Evolutionary conservation across 495 filamentous ascomycete genomes (phyloP).

Genomic region (Podospora pseudocomata): DNA sequence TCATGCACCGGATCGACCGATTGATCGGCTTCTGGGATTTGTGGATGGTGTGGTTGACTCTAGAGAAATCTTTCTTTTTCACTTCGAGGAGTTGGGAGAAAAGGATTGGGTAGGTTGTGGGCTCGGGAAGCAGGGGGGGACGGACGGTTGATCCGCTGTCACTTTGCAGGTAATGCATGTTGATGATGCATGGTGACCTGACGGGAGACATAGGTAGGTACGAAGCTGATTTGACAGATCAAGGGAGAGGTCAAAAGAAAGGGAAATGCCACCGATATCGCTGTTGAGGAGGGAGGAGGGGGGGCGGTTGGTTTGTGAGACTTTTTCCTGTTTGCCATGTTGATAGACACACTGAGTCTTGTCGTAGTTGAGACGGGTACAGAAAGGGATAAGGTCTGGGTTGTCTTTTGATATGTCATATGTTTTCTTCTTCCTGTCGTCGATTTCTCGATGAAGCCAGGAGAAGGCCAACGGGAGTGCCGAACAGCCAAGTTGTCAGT

Average conservation of each 20-base stretch:
- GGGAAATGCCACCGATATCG: background rate
- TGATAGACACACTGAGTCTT: background rate
- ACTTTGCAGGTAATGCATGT: background rate
- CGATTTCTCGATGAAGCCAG: background rate
- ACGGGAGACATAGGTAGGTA: background rate
- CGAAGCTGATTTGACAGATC: background rate
- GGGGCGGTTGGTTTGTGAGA: background rate
- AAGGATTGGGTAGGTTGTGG: background rate
- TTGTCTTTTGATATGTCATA: background rate
- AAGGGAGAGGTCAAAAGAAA: background rate
- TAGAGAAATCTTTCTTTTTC: too few relatives aligned
- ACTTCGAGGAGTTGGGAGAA: background rate
- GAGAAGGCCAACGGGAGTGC: background rate
- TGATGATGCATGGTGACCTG: background rate
- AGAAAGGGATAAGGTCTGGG: background rate
- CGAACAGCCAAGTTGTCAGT: background rate
- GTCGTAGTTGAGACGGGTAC: background rate
- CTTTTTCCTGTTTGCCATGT: background rate
- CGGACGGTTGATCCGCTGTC: background rate
- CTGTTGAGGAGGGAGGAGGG: background rate
- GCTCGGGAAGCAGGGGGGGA: background rate
- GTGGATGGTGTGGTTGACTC: background rate
- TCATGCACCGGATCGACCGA: conserved; percentile 9
- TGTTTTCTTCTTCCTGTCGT: background rate
- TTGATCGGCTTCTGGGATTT: conserved; percentile 3